Evolutionary conservation across 2,329 filamentous ascomycete species (phyloP), one percentile per base, ranked within the genome.

Genomic region (Xylaria sp.): DNA sequence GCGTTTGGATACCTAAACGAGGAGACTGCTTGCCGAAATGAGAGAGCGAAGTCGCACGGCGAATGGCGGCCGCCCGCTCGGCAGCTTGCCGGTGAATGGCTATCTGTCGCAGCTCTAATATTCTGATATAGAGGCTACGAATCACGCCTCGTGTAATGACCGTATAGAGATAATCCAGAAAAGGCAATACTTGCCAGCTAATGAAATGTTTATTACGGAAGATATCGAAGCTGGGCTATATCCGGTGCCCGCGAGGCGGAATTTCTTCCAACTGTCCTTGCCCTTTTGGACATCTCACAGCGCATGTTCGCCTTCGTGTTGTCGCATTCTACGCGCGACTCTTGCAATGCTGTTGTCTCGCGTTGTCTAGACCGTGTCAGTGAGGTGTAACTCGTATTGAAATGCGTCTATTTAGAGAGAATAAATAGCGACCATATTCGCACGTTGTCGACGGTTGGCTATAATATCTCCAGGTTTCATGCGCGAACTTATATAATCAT

Each of bases 1-100:
- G 57, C 63, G 67, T 60, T 40, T 64, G 65, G 65, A 63, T 63
- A 48, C 63, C 51, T 66, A 68, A 68, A 70, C 67, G 67, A 70
- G 65, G 53, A 63, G 54, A 11, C 15, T 40, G 20, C 20, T 48
- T 38, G 20, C 67, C n/a, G 63, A 65, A 59, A 26, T 59, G 51
- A 46, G 57, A 59, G 36, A 20, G n/a, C 17, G 13, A 53, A 28
- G 66, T 69, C 42, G 63, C 63, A 66, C 51, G 44, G 9, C 17
- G 31, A 56, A 58, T 23, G 51, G 23, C 23, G 38, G 51, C 46
- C 13, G 42, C 36, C 28, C 31, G 61, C 20, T 65, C 23, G 42
- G 59, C 33, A 31, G 40, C 42, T 23, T 38, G 46, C 51, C 38
- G 44, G 33, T 17, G 42, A 38, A 26, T 49, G 49, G 26, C 40